Evolutionary conservation across 257 asterid species (phyloP).

Genomic region (Plectranthus barbatus): DNA sequence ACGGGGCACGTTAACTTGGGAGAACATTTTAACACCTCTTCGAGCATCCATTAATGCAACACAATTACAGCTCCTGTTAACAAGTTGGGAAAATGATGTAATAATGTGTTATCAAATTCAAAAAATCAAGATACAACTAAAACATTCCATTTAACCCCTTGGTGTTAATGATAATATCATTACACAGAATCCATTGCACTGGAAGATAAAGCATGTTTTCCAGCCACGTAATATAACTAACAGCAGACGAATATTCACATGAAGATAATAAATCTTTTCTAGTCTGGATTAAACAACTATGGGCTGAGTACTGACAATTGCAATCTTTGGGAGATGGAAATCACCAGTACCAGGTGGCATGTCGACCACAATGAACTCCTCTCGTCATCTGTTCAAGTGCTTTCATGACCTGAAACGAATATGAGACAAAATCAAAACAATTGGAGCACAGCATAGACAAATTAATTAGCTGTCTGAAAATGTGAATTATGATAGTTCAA

Average conservation of each 20-base stretch:
- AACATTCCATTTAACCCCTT: neutral
- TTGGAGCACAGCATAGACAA: too few species aligned
- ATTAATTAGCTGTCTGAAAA: too few species aligned
- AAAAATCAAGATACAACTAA: neutral
- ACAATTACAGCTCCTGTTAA: slow-evolving; percentile 78
- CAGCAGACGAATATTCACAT: too few species aligned
- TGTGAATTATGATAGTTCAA: neutral
- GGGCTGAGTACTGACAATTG: slow-evolving; percentile 60
- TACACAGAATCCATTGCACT: too few species aligned
- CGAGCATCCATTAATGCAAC: slow-evolving; percentile 94
- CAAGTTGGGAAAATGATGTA: slow-evolving; percentile 11
- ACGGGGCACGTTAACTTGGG: slow-evolving; percentile 74
- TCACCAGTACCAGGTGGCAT: slow-evolving; percentile 99
- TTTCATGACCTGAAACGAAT: slow-evolving; percentile 81
- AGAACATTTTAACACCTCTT: slow-evolving; percentile 93
- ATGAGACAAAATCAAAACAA: too few species aligned
- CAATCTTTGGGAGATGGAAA: slow-evolving; percentile 93
- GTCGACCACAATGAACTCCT: slow-evolving; percentile 91
- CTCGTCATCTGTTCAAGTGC: slow-evolving; percentile 97
- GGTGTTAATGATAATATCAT: neutral
- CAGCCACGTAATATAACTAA: too few species aligned
- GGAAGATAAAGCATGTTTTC: too few species aligned
- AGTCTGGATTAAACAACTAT: neutral
- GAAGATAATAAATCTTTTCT: neutral
- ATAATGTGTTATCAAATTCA: neutral